These are phyloP conservation scores for Euphorbia pulcherrima DNA, from an alignment of 345 rosid species.

Conservation along the genomic window DNA sequence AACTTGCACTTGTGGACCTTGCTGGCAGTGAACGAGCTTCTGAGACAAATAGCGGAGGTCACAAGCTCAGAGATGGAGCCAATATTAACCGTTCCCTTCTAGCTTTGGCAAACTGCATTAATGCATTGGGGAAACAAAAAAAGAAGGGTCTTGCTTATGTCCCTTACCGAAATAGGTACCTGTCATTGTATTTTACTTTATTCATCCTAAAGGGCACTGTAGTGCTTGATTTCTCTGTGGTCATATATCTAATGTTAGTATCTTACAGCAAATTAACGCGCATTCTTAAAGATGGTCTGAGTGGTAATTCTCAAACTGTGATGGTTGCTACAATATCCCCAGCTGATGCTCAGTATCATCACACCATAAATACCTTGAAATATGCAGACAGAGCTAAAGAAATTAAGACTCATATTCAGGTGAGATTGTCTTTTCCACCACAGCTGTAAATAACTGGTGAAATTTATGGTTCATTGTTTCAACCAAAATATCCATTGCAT, in stretches of 20 bases:
- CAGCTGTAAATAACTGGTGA: not conserved
- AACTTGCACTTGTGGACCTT: conserved; percentile 97
- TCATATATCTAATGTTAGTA: conserved; percentile 14
- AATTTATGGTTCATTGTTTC: not conserved
- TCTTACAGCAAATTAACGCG: conserved; percentile 69
- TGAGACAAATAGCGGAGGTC: conserved; percentile 86
- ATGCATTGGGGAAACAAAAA: conserved; percentile 89
- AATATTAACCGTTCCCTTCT: conserved; percentile 89
- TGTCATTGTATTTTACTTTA: not conserved
- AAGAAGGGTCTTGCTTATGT: conserved; percentile 97
- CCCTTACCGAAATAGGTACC: conserved; percentile 89
- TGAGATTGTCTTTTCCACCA: conserved; percentile 14
- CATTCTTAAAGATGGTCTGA: conserved; percentile 96
- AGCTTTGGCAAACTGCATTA: conserved; percentile 93
- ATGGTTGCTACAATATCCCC: conserved; percentile 90
- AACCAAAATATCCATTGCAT: not conserved
- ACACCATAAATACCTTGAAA: conserved; percentile 85
- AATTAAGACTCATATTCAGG: conserved; percentile 89
- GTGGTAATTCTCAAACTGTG: conserved; percentile 95
- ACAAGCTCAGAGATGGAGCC: conserved; percentile 94
- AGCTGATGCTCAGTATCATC: conserved; percentile 57
- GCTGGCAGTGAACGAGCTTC: conserved; percentile 98
- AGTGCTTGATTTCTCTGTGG: conserved; percentile 1
- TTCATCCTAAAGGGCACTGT: not conserved
- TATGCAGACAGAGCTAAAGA: conserved; percentile 99